phyloP scores from a whole-genome alignment of 1,284 basidiomycete genomes.

The Ceratobasidium sp. region DNA sequence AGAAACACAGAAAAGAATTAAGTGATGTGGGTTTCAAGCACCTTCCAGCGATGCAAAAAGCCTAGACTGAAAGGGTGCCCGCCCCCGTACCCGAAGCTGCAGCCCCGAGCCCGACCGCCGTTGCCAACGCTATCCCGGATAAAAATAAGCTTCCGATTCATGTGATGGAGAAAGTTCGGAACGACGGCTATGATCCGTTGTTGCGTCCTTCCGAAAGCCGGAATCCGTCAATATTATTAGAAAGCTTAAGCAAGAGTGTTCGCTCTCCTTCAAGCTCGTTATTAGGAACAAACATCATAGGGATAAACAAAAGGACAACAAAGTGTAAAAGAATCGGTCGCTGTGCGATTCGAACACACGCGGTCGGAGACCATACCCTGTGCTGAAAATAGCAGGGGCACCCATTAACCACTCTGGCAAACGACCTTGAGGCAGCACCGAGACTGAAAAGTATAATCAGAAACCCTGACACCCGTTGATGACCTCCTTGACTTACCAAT shows the following conservation, averaged over 20 bases:
- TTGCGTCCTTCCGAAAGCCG: background rate
- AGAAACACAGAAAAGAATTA: background rate
- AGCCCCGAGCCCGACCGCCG: no score
- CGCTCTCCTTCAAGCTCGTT: background rate
- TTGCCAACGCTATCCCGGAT: no score
- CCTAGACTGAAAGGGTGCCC: background rate
- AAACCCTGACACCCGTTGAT: background rate
- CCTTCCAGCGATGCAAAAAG: background rate
- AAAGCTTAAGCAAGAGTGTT: background rate
- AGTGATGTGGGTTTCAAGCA: background rate
- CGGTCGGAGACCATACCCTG: conserved; percentile 43
- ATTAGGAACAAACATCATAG: background rate
- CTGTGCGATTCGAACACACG: conserved; percentile 43
- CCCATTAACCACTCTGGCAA: conserved; percentile 44
- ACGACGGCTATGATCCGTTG: background rate
- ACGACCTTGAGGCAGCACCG: conserved; percentile 1
- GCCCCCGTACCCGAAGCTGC: background rate
- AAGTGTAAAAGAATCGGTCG: conserved; percentile 23
- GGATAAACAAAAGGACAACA: background rate
- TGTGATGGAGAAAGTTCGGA: background rate
- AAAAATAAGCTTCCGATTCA: conserved; percentile 3
- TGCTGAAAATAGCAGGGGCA: conserved; percentile 35
- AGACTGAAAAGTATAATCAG: background rate
- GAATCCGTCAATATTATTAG: background rate
- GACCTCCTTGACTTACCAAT: background rate